phyloP scores from a whole-genome alignment of 352 stramenopile species.

The Globisporangium viniferum region DNA sequence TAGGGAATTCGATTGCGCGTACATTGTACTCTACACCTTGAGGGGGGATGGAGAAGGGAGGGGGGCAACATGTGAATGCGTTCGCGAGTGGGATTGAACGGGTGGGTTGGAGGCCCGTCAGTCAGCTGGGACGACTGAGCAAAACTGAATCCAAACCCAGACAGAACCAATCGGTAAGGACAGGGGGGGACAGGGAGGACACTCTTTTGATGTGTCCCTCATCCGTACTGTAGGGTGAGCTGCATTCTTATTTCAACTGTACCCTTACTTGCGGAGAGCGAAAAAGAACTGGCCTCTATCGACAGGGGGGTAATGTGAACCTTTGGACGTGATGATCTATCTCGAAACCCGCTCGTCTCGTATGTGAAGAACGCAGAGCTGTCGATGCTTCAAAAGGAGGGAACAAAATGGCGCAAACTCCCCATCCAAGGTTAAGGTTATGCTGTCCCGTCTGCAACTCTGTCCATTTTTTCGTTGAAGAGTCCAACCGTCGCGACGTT shows the following conservation, averaged over 20 bases:
- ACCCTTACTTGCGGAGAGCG: neutral
- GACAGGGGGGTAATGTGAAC: neutral
- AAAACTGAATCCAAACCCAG: neutral
- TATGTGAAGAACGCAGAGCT: neutral
- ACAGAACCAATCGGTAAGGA: neutral
- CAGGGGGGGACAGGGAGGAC: neutral
- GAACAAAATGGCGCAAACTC: neutral
- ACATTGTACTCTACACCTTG: neutral
- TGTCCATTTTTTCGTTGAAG: conserved; percentile 9
- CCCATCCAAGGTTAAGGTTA: too few species aligned
- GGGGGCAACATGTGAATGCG: neutral
- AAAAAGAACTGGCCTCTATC: neutral
- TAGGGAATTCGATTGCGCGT: neutral
- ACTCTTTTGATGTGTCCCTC: neutral
- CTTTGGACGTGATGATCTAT: neutral
- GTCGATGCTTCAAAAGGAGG: neutral
- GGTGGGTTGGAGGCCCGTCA: neutral
- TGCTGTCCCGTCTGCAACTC: neutral
- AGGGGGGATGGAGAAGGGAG: neutral
- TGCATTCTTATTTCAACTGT: neutral
- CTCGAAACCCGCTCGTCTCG: neutral
- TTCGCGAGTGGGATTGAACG: neutral
- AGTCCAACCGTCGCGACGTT: conserved; percentile 14
- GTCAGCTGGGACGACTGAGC: neutral
- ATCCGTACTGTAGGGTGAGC: neutral